Conservation (phyloP, 129 eudicot species). For the Glebionis coronaria region DNA sequence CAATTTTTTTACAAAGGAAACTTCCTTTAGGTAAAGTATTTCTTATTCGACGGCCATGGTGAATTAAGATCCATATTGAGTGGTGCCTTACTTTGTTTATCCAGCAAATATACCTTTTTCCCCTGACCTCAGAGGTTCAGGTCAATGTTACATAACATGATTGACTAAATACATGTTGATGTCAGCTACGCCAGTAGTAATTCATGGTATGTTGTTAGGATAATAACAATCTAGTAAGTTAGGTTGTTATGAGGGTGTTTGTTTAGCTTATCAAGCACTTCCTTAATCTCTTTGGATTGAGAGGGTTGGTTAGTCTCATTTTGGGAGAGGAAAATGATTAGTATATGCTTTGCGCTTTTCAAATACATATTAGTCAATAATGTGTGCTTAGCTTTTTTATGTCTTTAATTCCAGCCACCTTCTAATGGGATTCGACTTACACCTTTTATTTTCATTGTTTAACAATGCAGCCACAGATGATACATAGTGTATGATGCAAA, state of each 20-base stretch:
- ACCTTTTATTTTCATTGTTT: too few relatives aligned
- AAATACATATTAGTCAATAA: not conserved
- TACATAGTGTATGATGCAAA: constrained; percentile 97
- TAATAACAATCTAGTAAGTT: too few relatives aligned
- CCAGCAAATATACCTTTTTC: constrained; percentile 97
- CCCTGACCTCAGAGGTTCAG: constrained; percentile 99
- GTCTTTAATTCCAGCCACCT: not conserved
- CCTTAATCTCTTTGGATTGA: constrained; percentile 88
- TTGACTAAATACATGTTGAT: constrained; percentile 98
- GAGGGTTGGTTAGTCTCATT: constrained; percentile 94
- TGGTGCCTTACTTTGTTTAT: constrained; percentile 8
- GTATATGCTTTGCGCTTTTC: constrained; percentile 24
- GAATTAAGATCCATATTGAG: not conserved
- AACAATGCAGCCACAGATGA: constrained; percentile 98
- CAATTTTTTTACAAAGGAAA: not conserved
- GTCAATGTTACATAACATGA: constrained; percentile 93
- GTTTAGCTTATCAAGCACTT: constrained; percentile 67
- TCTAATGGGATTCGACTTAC: not conserved
- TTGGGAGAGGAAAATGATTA: constrained; percentile 96
- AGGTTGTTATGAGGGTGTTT: constrained; percentile 7
- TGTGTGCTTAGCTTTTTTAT: not conserved
- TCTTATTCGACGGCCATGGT: not conserved
- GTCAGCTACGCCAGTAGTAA: constrained; percentile 99
- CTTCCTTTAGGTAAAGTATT: not conserved
- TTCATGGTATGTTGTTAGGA: constrained; percentile 61